Evolutionary conservation across 225 moss, liverwort and hornwort species (phyloP), one percentile per base, ranked within the genome.

Genomic region (Polytrichum formosum): DNA sequence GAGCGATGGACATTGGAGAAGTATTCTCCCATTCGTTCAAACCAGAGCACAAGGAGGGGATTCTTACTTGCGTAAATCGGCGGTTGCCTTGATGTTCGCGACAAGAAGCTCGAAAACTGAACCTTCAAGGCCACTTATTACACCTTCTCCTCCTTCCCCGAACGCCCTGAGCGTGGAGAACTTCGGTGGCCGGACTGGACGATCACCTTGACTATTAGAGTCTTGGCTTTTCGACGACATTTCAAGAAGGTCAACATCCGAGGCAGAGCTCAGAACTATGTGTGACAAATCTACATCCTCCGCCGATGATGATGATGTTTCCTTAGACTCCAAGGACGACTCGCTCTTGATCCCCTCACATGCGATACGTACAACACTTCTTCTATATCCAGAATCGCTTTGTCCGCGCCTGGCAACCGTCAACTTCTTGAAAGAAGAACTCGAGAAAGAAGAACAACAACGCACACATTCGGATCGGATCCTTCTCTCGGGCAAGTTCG

Each of bases 71-170:
- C 90, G 91, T 4, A 98, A 82, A 66, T 94, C 92, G 53, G 94
- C 92, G 18, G 92, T 79, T 4, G 98, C 98, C 71, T 98, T 85
- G 19, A 94, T 81, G 35, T 92, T 98, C 18, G 94, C 98, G 64
- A 91, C 94, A 53, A 98, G 87, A 71, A 98, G 98, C 78, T 98
- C 98, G 71, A 92, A 91, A 18, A 98, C 72, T 9, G 98, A 94
- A 27, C 94, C 94, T 74, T 87, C 77, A 6, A 94, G 88, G 53
- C 83, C 81, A 67, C 85, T 87, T 80, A 94, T 76, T 18, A 98
- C 92, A 46, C 85, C 92, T 20, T 90, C 83, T 35, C 92, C 96
- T 13, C 83, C 90, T 74, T 90, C 83, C 10, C 98, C 98, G 63
- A 98, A 98, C 30, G 94, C 91, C 79, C 98, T 84, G 2, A 98